phyloP scores from a whole-genome alignment of 2,329 filamentous ascomycete species.

The Metarhizium brunneum region DNA sequence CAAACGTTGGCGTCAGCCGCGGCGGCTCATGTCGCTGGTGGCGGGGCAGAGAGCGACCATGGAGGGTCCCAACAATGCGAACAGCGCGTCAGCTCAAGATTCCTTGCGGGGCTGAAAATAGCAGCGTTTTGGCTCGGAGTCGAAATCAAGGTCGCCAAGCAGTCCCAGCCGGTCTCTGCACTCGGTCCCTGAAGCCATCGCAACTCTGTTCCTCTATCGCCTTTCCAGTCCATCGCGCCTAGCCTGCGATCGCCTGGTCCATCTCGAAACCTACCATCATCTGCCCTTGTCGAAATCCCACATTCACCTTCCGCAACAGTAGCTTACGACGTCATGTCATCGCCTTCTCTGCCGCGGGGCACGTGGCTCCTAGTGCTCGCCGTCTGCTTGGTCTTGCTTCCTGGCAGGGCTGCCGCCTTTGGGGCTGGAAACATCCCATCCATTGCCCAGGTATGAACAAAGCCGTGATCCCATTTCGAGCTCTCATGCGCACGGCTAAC shows the following conservation, averaged over 20 bases:
- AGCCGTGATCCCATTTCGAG: background rate
- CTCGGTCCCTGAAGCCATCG: background rate
- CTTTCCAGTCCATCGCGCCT: too few relatives aligned
- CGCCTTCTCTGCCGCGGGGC: conserved; percentile 36
- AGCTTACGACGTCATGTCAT: conserved; percentile 33
- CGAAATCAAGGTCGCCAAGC: background rate
- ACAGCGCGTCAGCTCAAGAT: background rate
- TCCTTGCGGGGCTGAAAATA: background rate
- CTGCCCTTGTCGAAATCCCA: too few relatives aligned
- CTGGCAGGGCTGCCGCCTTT: conserved; percentile 50
- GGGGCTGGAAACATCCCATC: conserved; percentile 66
- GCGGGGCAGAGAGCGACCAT: too few relatives aligned
- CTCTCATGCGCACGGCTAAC: background rate
- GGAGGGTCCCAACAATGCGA: too few relatives aligned
- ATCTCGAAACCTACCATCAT: too few relatives aligned
- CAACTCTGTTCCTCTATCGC: too few relatives aligned
- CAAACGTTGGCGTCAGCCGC: too few relatives aligned
- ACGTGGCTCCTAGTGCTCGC: conserved; percentile 42
- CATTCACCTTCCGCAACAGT: background rate
- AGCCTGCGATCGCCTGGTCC: too few relatives aligned
- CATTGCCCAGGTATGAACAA: conserved; percentile 35
- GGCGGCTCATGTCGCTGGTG: too few relatives aligned
- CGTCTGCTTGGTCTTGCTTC: conserved; percentile 47
- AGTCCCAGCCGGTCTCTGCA: background rate
- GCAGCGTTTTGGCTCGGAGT: background rate